Conservation (phyloP, 2,329 filamentous ascomycete genomes). For the Mycogone perniciosa region DNA sequence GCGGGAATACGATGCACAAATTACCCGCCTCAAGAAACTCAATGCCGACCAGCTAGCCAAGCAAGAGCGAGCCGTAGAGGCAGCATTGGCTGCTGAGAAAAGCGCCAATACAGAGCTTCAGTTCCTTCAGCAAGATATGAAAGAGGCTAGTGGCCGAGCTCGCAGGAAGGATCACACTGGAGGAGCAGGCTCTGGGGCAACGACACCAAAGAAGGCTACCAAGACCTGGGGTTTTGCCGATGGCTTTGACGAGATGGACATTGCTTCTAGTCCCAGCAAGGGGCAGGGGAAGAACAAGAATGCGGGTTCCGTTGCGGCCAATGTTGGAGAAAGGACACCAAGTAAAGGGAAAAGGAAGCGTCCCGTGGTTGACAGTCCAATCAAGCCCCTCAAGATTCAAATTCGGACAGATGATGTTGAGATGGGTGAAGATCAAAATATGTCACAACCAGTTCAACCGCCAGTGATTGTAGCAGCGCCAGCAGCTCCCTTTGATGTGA, state of each 20-base stretch:
- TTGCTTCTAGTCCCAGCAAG: constrained; percentile 48
- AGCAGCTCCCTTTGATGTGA: constrained; percentile 39
- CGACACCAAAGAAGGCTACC: constrained; percentile 55
- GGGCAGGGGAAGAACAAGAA: constrained; percentile 36
- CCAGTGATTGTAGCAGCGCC: constrained; percentile 20
- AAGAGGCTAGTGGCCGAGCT: constrained; percentile 47
- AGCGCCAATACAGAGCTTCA: constrained; percentile 62
- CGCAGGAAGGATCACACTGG: constrained; percentile 39
- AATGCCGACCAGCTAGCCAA: constrained; percentile 58
- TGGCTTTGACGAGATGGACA: constrained; percentile 67
- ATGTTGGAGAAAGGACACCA: constrained; percentile 51
- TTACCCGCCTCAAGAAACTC: constrained; percentile 55
- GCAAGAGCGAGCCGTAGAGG: constrained; percentile 58
- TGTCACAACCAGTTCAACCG: constrained; percentile 15
- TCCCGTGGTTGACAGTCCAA: constrained; percentile 57
- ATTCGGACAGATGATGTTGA: constrained; percentile 39
- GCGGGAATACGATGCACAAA: constrained; percentile 56
- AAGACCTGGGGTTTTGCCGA: constrained; percentile 58
- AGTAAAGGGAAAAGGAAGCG: constrained; percentile 67
- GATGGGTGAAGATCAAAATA: constrained; percentile 26
- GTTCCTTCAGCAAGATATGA: constrained; percentile 66
- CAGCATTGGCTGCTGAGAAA: constrained; percentile 57
- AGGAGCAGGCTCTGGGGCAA: constrained; percentile 21
- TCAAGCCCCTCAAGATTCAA: constrained; percentile 51
- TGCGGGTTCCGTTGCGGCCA: constrained; percentile 36